These are phyloP conservation scores for Neolentinus lepideus DNA, from an alignment of 1,284 basidiomycete genomes.

Conservation along the genomic window DNA sequence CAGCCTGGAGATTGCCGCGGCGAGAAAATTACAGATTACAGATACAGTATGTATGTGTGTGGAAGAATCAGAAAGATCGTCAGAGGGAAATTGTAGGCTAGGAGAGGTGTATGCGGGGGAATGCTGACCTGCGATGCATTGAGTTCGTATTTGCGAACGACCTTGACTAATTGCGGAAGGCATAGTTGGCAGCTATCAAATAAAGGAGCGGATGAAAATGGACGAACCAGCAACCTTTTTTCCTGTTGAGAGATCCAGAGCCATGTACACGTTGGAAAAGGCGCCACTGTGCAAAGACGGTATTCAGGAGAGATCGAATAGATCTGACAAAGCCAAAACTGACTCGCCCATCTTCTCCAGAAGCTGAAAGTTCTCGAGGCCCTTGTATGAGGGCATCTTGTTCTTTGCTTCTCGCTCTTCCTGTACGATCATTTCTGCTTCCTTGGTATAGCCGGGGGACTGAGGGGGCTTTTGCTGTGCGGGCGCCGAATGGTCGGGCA, in stretches of 20 bases:
- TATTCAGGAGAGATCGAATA: constrained; percentile 4
- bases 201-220: constrained; percentile 4
- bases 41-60: constrained; percentile 5
- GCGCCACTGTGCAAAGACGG: constrained; percentile 61
- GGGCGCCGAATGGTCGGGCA: constrained; percentile 13
- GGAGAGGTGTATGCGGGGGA: constrained; percentile 11
- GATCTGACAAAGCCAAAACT: constrained; percentile 23
- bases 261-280: constrained; percentile 98
- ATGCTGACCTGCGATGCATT: constrained; percentile 90
- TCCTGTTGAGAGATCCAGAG: constrained; percentile 70
- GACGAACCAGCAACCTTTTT: constrained; percentile 80
- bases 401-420: constrained; percentile 71
- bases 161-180: constrained; percentile 67
- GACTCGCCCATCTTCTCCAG: constrained; percentile 95
- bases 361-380: constrained; percentile 78
- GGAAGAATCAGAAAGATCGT: constrained; percentile 13
- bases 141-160: constrained; percentile 95
- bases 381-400: constrained; percentile 79
- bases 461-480: constrained; percentile 24
- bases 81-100: constrained; percentile 21
- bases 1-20: constrained; percentile 46
- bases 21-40: constrained; percentile 6
- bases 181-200: constrained; percentile 5
- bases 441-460: constrained; percentile 37
- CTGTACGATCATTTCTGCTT: constrained; percentile 70